phyloP scores from a whole-genome alignment of 345 rosid genomes.

The Eucalyptus cloeziana region DNA sequence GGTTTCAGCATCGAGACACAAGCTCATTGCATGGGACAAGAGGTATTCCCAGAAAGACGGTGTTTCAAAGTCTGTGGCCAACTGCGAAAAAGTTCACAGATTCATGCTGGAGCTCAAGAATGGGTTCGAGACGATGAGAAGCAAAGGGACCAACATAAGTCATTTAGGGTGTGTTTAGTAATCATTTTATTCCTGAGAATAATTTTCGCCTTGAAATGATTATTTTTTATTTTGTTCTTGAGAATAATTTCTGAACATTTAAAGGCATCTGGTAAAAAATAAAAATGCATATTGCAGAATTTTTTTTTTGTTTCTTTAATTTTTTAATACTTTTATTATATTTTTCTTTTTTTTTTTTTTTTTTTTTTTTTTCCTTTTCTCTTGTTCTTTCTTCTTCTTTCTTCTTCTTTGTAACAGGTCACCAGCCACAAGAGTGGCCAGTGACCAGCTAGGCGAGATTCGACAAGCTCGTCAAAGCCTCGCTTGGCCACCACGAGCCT shows the following conservation, averaged over 20 bases:
- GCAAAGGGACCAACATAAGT: neutral
- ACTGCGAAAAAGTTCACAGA: slow-evolving; percentile 1
- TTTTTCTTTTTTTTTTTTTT: fast-evolving
- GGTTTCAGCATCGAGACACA: slow-evolving; percentile 1
- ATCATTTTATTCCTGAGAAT: fast-evolving
- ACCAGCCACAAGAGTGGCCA: too few species aligned
- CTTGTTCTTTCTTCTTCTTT: too few species aligned
- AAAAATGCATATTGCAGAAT: too few species aligned
- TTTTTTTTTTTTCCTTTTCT: too few species aligned
- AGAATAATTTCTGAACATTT: too few species aligned
- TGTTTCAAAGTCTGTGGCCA: slow-evolving; percentile 7
- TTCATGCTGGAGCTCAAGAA: neutral
- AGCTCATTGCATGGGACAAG: slow-evolving; percentile 3
- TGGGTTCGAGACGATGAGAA: neutral
- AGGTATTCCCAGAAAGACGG: slow-evolving; percentile 13
- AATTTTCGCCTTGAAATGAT: fast-evolving
- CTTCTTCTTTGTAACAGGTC: too few species aligned
- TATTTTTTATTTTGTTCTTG: too few species aligned
- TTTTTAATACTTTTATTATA: too few species aligned
- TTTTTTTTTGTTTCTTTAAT: too few species aligned
- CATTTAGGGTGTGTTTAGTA: fast-evolving
- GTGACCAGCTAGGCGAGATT: too few species aligned
- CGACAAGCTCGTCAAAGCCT: too few species aligned
- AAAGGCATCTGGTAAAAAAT: fast-evolving
- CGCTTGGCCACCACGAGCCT: too few species aligned